Evolutionary conservation across 23 red algal genomes (phyloP).

Genomic region (Gracilariopsis chorda): DNA sequence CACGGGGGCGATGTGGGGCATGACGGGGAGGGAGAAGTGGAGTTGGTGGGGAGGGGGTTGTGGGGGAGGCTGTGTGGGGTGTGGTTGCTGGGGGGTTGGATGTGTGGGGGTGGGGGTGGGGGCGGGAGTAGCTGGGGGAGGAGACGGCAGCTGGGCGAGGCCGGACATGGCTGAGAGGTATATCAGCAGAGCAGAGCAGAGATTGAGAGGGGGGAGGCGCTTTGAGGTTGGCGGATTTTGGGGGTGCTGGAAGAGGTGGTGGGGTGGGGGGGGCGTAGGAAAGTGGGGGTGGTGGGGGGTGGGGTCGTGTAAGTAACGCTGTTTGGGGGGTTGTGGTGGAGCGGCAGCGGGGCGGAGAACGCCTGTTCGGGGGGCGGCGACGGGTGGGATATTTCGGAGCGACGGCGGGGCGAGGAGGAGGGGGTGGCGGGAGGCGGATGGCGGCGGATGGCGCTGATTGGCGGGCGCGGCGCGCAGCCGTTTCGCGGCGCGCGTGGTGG

Average conservation of each 20-base stretch:
- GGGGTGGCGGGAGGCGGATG: background rate
- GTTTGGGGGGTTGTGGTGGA: background rate
- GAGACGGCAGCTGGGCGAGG: background rate
- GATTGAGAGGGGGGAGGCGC: background rate
- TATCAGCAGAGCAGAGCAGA: background rate
- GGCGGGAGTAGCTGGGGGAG: background rate
- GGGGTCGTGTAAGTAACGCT: background rate
- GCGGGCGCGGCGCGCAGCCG: background rate
- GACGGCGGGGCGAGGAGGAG: background rate
- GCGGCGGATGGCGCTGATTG: background rate
- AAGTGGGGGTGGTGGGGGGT: background rate
- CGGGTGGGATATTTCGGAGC: conserved; percentile 21
- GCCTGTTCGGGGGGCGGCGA: background rate
- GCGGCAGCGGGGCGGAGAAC: background rate
- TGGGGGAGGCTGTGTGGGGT: background rate
- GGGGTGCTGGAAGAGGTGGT: background rate
- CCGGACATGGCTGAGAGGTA: background rate
- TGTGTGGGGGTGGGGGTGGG: background rate
- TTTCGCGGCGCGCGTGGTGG: too few relatives aligned
- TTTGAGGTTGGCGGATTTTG: conserved; percentile 3
- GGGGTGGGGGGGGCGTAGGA: background rate
- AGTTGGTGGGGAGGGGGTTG: background rate
- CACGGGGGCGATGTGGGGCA: background rate
- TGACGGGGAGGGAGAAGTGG: background rate
- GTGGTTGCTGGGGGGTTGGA: background rate